These are phyloP conservation scores for Backusella circina DNA, from an alignment of 192 early-diverging fungal species.

Conservation along the genomic window DNA sequence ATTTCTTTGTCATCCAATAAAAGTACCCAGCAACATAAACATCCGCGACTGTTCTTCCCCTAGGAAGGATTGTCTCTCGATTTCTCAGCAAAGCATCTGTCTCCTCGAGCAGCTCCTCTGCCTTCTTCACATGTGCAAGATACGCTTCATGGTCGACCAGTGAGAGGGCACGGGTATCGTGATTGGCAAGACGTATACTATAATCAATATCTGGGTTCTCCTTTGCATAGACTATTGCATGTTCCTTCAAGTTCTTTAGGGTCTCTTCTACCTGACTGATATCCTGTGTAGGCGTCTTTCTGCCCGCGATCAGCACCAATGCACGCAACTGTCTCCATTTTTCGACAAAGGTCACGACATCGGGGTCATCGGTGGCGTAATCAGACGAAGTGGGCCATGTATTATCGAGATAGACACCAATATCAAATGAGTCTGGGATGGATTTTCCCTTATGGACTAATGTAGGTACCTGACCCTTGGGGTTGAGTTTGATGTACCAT, in stretches of 20 bases:
- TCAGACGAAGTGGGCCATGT: not conserved
- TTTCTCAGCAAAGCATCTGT: not conserved
- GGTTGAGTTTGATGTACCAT: constrained; percentile 14
- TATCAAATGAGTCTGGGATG: not conserved
- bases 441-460: not conserved
- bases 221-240: not conserved
- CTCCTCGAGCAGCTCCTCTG: not conserved
- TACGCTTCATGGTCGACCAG: not conserved
- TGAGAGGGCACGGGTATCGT: not conserved
- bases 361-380: not conserved
- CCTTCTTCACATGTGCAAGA: not conserved
- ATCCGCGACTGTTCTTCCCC: not conserved
- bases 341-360: not conserved
- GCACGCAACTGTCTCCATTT: not conserved
- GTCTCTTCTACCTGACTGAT: not conserved
- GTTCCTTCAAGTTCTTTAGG: not conserved
- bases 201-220: not conserved
- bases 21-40: not conserved
- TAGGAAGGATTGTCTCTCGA: not conserved
- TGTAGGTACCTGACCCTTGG: constrained; percentile 15
- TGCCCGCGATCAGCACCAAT: not conserved
- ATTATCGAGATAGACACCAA: not conserved
- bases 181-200: not conserved
- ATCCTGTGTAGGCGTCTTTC: not conserved
- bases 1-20: not conserved